Percentiles rank a stretch among this genome's conserved stretches.
Evolutionary conservation across 2,329 filamentous ascomycete species (phyloP).

Genomic region (Arthrobotrys musiformis): DNA sequence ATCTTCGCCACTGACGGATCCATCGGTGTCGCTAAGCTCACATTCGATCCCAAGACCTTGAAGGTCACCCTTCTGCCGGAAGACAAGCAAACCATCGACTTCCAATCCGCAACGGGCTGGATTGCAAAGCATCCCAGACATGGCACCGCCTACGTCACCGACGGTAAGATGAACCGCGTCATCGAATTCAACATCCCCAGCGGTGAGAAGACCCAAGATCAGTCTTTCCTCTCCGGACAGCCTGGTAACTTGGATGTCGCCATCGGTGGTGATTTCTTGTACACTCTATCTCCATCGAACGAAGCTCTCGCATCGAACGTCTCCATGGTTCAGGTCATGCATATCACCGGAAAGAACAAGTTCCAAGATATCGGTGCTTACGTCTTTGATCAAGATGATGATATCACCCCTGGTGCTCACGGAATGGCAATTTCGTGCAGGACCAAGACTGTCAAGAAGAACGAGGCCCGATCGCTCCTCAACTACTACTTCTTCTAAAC

Average conservation of each 20-base stretch:
- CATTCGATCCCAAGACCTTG: slow-evolving; percentile 62
- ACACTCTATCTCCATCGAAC: slow-evolving; percentile 65
- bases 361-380: slow-evolving; percentile 31
- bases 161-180: slow-evolving; percentile 67
- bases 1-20: slow-evolving; percentile 71
- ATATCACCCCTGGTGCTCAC: slow-evolving; percentile 33
- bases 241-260: slow-evolving; percentile 69
- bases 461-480: slow-evolving; percentile 4
- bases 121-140: slow-evolving; percentile 66
- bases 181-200: slow-evolving; percentile 68
- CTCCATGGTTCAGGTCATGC: slow-evolving; percentile 48
- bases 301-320: slow-evolving; percentile 8
- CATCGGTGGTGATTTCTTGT: slow-evolving; percentile 69
- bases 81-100: slow-evolving; percentile 64
- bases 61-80: slow-evolving; percentile 61
- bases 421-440: slow-evolving; percentile 34
- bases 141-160: slow-evolving; percentile 70
- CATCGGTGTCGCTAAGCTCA: slow-evolving; percentile 69
- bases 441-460: slow-evolving; percentile 15
- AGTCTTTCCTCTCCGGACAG: slow-evolving; percentile 63
- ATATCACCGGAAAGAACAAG: slow-evolving; percentile 19
- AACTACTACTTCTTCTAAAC: slow-evolving; percentile 16
- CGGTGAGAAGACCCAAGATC: slow-evolving; percentile 63
- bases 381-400: slow-evolving; percentile 27
- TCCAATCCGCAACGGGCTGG: slow-evolving; percentile 72